Percentiles rank a stretch among this genome's conserved stretches.
phyloP scores from a whole-genome alignment of 176 grass and related monocot genomes.

The Eragrostis curvula region DNA sequence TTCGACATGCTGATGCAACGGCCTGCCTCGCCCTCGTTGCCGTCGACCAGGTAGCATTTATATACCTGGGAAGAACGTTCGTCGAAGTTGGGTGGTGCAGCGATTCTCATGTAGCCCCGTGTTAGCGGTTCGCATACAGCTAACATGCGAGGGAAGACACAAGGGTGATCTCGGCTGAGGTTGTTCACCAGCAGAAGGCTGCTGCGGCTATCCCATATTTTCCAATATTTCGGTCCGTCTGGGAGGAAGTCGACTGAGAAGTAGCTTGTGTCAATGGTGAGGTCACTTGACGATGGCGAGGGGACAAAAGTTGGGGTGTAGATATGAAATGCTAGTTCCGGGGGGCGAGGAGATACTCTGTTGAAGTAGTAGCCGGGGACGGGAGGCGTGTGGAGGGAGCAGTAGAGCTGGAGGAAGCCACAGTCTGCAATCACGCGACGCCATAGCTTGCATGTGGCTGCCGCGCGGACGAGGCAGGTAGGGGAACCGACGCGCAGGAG shows the following conservation, averaged over 20 bases:
- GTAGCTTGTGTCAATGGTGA: neutral
- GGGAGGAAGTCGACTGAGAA: conserved; percentile 10
- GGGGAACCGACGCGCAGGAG: neutral
- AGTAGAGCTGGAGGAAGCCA: neutral
- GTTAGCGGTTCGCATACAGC: neutral
- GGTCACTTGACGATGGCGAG: neutral
- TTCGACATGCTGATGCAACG: neutral
- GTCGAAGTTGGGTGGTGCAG: too few species aligned
- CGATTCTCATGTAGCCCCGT: neutral
- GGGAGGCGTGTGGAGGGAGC: neutral
- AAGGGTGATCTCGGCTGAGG: neutral
- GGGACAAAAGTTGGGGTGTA: neutral
- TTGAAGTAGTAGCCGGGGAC: neutral
- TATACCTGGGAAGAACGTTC: rapidly evolving
- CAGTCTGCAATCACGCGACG: neutral
- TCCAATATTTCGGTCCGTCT: neutral
- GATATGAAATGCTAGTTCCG: too few species aligned
- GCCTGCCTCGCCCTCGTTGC: neutral
- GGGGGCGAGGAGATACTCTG: neutral
- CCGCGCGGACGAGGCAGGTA: neutral
- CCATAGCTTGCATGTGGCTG: neutral
- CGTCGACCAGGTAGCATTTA: neutral
- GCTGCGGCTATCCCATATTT: neutral
- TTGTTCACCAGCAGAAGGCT: neutral
- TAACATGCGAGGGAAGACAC: neutral